Conservation (phyloP, 768 basidiomycete genomes). For the Collybiopsis confluens region DNA sequence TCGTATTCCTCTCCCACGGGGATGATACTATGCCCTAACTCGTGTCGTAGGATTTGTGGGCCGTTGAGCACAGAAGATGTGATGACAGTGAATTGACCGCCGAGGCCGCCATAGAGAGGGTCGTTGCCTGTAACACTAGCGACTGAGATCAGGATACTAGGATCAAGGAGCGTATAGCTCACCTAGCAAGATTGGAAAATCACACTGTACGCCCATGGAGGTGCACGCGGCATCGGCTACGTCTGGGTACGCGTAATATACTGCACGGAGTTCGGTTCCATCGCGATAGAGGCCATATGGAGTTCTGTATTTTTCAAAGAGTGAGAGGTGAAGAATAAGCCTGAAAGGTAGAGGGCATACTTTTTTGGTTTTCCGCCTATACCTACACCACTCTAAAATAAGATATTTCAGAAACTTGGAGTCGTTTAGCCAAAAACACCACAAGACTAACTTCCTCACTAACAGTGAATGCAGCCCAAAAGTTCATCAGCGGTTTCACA, state of each 20-base stretch:
- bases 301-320: constrained; percentile 39
- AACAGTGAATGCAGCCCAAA: constrained; percentile 77
- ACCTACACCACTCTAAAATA: constrained; percentile 72
- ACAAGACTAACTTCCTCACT: constrained; percentile 56
- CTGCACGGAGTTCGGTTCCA: constrained; percentile 70
- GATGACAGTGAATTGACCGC: constrained; percentile 73
- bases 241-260: constrained; percentile 66
- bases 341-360: constrained; percentile 28
- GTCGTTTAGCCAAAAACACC: background rate
- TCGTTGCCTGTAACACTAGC: constrained; percentile 54
- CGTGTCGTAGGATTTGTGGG: constrained; percentile 70
- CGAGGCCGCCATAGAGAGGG: constrained; percentile 74
- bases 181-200: constrained; percentile 77
- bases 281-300: constrained; percentile 73
- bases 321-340: background rate
- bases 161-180: constrained; percentile 8
- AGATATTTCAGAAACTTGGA: background rate
- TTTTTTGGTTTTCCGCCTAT: constrained; percentile 64
- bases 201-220: constrained; percentile 58
- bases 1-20: constrained; percentile 82
- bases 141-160: background rate
- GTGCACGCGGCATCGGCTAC: constrained; percentile 67
- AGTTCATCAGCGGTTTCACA: constrained; percentile 72
- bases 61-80: constrained; percentile 75
- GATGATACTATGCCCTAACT: constrained; percentile 78